phyloP scores from a whole-genome alignment of 441 rosid genomes.

The Biscutella laevigata region DNA sequence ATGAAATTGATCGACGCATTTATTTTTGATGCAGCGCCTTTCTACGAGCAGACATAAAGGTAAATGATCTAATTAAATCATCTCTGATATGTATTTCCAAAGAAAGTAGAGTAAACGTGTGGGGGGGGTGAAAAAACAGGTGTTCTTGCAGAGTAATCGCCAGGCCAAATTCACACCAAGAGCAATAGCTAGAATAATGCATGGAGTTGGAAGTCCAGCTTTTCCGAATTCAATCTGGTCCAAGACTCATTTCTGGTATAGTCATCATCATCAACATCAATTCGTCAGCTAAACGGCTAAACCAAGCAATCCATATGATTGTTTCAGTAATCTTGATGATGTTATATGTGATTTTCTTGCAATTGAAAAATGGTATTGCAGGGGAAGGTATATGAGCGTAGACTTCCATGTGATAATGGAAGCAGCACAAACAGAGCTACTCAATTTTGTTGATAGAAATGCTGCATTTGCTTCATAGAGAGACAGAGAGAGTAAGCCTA shows the following conservation, averaged over 20 bases:
- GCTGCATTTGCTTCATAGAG: conserved; percentile 28
- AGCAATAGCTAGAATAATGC: conserved; percentile 86
- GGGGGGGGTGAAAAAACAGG: conserved; percentile 39
- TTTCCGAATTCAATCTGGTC: conserved; percentile 73
- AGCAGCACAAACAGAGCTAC: conserved; percentile 71
- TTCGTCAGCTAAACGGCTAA: no score
- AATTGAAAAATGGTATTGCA: conserved; percentile 24
- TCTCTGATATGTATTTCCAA: not conserved
- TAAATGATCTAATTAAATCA: conserved; percentile 29
- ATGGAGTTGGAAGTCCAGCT: conserved; percentile 87
- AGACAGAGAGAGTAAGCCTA: no score
- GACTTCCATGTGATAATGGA: conserved; percentile 68
- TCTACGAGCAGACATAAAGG: conserved; percentile 93
- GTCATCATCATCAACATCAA: not conserved
- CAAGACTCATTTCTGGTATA: conserved; percentile 88
- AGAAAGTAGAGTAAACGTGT: not conserved
- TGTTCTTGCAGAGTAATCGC: conserved; percentile 71
- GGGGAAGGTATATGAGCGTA: conserved; percentile 68
- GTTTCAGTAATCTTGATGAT: not conserved
- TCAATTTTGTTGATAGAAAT: conserved; percentile 52
- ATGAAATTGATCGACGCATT: conserved; percentile 26
- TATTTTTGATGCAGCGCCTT: conserved; percentile 61
- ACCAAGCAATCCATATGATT: not conserved
- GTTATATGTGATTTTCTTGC: not conserved
- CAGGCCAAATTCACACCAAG: conserved; percentile 84